Base-by-base conservation (phyloP, 441 rosid species). In the Euphorbia neoarborescens region DNA sequence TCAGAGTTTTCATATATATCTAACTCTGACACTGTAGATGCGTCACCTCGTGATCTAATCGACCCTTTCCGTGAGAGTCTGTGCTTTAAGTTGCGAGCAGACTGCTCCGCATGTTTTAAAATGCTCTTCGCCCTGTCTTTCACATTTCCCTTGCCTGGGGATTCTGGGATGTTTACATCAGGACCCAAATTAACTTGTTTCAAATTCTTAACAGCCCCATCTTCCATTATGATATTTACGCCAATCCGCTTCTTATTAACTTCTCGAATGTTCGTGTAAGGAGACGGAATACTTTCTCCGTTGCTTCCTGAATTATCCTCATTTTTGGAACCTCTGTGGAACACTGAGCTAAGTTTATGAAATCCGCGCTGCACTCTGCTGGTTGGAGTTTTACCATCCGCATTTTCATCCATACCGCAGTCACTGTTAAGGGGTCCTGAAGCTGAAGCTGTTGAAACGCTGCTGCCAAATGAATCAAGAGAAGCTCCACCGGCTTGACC, bases 11-110 rank as follows among this genome's bases (percentile, higher is more conserved):
- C 69, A 57, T 48, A 54, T 46, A 62, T 64, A 59, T 86, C 88
- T 48, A 65, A 37, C 53, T 75, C 87, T 13, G 38, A 57, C 17
- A 51, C 79, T 2, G 32, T 46, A 19, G 79, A 59, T 59, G 78
- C 42, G 67, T 69, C 76, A 15, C 59, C 81, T 35, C 4, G 66
- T 37, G 75, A 71, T 62, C 64, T 83, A 73, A 71, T 77, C 32
- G 90, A 86, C 32, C 89, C 92, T 85, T 85, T 94, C 51, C 76
- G 85, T 2, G 97, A 89, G 68, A 94, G 79, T 0, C 30, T 89
- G 54, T 89, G 84, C 78, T 86, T 94, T 40, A 91, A 3, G 58
- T 57, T 62, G 57, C 80, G 82, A 61, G 96, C 96, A 50, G 89
- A 88, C 40, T 84, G 87, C 75, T 68, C 98, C 35, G 96, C 89